Percentiles rank a stretch among this genome's conserved stretches.
Conservation (phyloP, 345 rosid species). For the Hibiscus syriacus region DNA sequence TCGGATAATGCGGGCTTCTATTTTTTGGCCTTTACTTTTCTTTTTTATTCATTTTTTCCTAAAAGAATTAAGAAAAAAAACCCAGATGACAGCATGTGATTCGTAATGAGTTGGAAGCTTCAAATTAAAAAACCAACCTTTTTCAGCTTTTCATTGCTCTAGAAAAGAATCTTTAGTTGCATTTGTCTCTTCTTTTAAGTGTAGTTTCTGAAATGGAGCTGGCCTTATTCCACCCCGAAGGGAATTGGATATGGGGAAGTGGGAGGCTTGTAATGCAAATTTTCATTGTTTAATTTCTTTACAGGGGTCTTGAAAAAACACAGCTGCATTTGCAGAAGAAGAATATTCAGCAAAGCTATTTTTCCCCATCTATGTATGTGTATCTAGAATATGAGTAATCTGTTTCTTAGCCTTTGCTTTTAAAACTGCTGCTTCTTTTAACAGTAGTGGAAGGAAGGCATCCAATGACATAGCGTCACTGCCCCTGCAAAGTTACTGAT, state of each 20-base stretch:
- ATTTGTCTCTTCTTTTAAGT: neutral
- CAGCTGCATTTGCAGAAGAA: neutral
- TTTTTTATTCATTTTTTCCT: neutral
- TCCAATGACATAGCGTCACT: neutral
- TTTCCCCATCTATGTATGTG: neutral
- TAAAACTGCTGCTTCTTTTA: neutral
- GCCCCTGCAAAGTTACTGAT: neutral
- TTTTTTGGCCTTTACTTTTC: slow-evolving; percentile 17
- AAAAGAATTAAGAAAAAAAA: neutral
- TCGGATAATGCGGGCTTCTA: slow-evolving; percentile 26
- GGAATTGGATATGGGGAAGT: no score
- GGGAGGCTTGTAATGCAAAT: neutral
- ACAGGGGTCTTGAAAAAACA: neutral
- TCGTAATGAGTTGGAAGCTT: neutral
- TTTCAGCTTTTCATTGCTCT: slow-evolving; percentile 21
- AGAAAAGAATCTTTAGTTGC: neutral
- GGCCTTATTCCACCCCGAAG: no score
- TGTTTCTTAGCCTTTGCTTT: neutral
- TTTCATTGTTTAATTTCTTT: neutral
- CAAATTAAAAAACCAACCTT: slow-evolving; percentile 14
- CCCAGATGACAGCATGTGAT: slow-evolving; percentile 16
- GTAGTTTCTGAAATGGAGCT: slow-evolving; percentile 21
- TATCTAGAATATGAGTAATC: neutral
- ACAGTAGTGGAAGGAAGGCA: neutral
- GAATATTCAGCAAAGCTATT: neutral